phyloP scores from a whole-genome alignment of 2,329 filamentous ascomycete species.

The Cladosporium sp. region DNA sequence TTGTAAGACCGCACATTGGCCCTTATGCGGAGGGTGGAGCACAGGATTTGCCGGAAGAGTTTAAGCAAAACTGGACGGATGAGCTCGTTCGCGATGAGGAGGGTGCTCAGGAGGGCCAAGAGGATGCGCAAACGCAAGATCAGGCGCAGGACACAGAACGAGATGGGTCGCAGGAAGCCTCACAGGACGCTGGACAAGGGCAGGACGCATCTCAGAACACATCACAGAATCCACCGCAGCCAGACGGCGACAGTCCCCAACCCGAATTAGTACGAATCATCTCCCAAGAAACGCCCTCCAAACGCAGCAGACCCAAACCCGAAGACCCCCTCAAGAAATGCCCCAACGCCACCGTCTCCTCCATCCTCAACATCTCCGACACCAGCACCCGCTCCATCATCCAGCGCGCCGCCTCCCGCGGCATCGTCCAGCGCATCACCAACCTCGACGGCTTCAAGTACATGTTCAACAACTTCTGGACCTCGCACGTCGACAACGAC shows the following conservation, averaged over 20 bases:
- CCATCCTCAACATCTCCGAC: constrained; percentile 27
- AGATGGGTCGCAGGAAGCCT: neutral
- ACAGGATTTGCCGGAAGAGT: constrained; percentile 27
- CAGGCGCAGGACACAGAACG: neutral
- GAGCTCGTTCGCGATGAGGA: constrained; percentile 12
- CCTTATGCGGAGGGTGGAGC: constrained; percentile 26
- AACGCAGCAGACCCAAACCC: neutral
- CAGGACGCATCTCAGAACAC: neutral
- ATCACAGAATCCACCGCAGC: neutral
- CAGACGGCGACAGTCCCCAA: neutral
- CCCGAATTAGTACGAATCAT: no score
- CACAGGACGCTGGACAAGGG: neutral
- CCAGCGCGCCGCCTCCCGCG: constrained; percentile 44
- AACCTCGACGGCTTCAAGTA: constrained; percentile 44
- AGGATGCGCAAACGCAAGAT: neutral
- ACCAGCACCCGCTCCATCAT: constrained; percentile 40
- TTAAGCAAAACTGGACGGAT: constrained; percentile 20
- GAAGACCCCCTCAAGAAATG: constrained; percentile 9
- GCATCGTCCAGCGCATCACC: constrained; percentile 40
- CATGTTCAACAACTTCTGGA: constrained; percentile 48
- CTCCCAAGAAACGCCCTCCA: neutral
- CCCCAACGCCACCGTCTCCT: constrained; percentile 21
- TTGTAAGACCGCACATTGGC: constrained; percentile 26
- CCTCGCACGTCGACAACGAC: constrained; percentile 38
- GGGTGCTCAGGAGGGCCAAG: neutral